A percentile compares a stretch with the other conserved stretches of the same genome.
These are phyloP conservation scores for Rhizomucor pusillus DNA, from an alignment of 371 early-diverging fungal species.

Conservation along the genomic window DNA sequence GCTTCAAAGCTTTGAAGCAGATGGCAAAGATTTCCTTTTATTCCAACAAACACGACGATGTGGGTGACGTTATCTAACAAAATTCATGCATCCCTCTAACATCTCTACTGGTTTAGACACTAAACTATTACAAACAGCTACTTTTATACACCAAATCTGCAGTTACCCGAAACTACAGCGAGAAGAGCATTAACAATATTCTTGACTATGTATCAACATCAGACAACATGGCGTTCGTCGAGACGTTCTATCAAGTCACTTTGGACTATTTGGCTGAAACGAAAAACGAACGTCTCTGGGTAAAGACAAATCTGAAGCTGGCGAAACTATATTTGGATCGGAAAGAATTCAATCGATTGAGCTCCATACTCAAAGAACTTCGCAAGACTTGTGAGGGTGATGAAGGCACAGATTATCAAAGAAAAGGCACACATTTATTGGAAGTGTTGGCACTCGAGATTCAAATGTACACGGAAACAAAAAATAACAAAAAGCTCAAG, in stretches of 20 bases:
- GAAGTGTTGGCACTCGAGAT: conserved; percentile 92
- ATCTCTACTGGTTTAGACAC: conserved; percentile 48
- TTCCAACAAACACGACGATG: conserved; percentile 62
- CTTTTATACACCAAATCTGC: conserved; percentile 79
- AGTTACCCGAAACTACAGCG: conserved; percentile 90
- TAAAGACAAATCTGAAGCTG: conserved; percentile 89
- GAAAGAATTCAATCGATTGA: conserved; percentile 70
- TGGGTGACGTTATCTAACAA: conserved; percentile 18
- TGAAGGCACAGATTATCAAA: conserved; percentile 83
- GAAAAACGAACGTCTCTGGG: conserved; percentile 89
- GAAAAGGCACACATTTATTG: conserved; percentile 87
- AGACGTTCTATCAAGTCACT: conserved; percentile 82
- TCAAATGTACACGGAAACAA: conserved; percentile 89
- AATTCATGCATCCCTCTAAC: background rate
- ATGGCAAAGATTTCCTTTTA: conserved; percentile 86
- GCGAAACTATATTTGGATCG: conserved; percentile 90
- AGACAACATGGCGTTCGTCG: conserved; percentile 77
- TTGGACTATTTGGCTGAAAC: conserved; percentile 70
- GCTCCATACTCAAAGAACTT: conserved; percentile 69
- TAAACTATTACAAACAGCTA: conserved; percentile 74
- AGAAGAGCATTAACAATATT: conserved; percentile 95
- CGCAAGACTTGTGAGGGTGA: conserved; percentile 78
- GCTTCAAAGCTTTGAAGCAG: conserved; percentile 94
- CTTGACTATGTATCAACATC: conserved; percentile 81
- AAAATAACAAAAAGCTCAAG: conserved; percentile 87